These are phyloP conservation scores for Magnusiomyces sp. DNA, from an alignment of 1,139 yeast species.

Conservation along the genomic window DNA sequence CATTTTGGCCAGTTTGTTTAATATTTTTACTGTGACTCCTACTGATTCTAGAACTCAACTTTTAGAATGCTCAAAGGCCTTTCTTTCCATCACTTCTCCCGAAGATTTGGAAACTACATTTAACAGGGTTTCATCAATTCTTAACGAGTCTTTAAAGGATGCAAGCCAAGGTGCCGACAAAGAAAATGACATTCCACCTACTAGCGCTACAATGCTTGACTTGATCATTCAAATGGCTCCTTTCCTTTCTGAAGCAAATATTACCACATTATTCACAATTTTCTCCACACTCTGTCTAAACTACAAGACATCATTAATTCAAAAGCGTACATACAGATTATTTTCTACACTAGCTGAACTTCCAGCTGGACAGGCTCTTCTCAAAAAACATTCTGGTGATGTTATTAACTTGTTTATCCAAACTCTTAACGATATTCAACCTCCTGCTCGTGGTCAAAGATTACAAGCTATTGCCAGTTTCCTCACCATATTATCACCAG, in stretches of 20 bases:
- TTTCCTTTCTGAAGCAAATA: slow-evolving; percentile 63
- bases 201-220: slow-evolving; percentile 83
- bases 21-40: slow-evolving; percentile 78
- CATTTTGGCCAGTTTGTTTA: slow-evolving; percentile 76
- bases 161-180: slow-evolving; percentile 23
- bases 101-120: slow-evolving; percentile 68
- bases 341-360: slow-evolving; percentile 62
- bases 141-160: slow-evolving; percentile 67
- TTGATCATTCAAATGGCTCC: slow-evolving; percentile 79
- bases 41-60: slow-evolving; percentile 80
- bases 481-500: slow-evolving; percentile 50
- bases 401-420: slow-evolving; percentile 54
- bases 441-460: slow-evolving; percentile 77
- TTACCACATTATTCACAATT: slow-evolving; percentile 67
- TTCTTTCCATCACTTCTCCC: slow-evolving; percentile 59
- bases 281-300: slow-evolving; percentile 60
- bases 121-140: slow-evolving; percentile 72
- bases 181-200: slow-evolving; percentile 36
- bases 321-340: slow-evolving; percentile 84
- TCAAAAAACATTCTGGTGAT: slow-evolving; percentile 44
- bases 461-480: slow-evolving; percentile 57
- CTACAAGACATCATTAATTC: slow-evolving; percentile 55
- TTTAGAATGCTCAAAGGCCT: slow-evolving; percentile 76
- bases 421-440: slow-evolving; percentile 52
- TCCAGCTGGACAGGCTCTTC: slow-evolving; percentile 47